Base-by-base conservation (phyloP, 164 flowering plant genomes). In the Sextonia rubra region DNA sequence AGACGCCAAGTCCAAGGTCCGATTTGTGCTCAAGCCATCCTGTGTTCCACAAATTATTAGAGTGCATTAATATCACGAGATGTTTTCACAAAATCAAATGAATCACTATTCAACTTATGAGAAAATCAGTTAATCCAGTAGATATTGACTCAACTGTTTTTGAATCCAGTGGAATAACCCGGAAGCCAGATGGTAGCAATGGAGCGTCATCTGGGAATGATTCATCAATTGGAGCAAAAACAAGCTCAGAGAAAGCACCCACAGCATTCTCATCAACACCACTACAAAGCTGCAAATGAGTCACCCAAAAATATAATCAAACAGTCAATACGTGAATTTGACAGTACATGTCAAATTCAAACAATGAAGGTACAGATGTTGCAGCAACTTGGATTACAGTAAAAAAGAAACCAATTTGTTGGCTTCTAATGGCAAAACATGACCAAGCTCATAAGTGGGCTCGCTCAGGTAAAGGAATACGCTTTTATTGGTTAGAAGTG, bases 151-250 rank as follows among this genome's bases (percentile, higher is more conserved):
- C 83, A 86, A 93, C 98, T 83, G 91, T 65, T 90, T 88, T 88
- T 26, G 92, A 76, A 74, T 88, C 93, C 74, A 94, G 68, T 1
- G 96, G 94, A 58, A 94, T 91, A 60, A 94, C 77, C 37, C 98
- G 94, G 73, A 94, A 94, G 48, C 98, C 98, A 72, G 97, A 94
- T 0, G 98, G 97, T 14, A 94, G 68, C 32, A 94, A 75, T 22
- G 90, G 91, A 71, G 89, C 93, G 79, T 94, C 98, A 80, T 92
- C 99, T 0, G 96, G 97, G 73, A 94, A 91, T 88, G 86, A 85
- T 77, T 94, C 99, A 82, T 91, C 97, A 64, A 94, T 92, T 73
- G 98, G 97, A 66, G 98, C 95, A 82, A 91, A 94, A 58, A 94
- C 83, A 68, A 94, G 93, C 76, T 94, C 97, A 15, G 98, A 88